phyloP scores from a whole-genome alignment of 805 yeast genomes.

The Zygoascus flipseniorum region DNA sequence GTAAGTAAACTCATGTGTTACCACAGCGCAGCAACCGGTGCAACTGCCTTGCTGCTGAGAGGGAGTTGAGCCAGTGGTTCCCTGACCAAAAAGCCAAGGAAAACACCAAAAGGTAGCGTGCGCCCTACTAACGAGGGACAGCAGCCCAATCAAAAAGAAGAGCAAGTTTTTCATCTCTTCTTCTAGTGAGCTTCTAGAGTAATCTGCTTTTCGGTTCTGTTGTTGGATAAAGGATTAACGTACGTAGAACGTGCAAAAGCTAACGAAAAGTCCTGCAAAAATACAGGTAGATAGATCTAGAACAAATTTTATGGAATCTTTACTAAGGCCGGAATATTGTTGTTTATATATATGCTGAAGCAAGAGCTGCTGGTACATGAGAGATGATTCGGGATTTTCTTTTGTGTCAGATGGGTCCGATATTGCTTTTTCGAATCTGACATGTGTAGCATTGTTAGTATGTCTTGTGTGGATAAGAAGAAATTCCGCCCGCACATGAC shows the following conservation, averaged over 20 bases:
- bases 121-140: not conserved
- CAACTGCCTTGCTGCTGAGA: constrained; percentile 14
- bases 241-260: not conserved
- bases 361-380: not conserved
- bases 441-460: not conserved
- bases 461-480: not conserved
- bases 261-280: not conserved
- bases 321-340: not conserved
- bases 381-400: not conserved
- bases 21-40: constrained; percentile 25
- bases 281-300: not conserved
- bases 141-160: not conserved
- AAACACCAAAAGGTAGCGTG: not conserved
- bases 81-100: not conserved
- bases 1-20: constrained; percentile 20
- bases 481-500: not conserved
- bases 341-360: not conserved
- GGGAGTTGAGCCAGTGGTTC: not conserved
- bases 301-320: not conserved
- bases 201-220: not conserved
- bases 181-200: not conserved
- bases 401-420: not conserved
- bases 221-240: not conserved
- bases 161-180: not conserved
- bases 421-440: not conserved